A percentile compares a stretch with the other conserved stretches of the same genome.
These are phyloP conservation scores for Albizia julibrissin DNA, from an alignment of 306 rosid genomes.

Conservation along the genomic window DNA sequence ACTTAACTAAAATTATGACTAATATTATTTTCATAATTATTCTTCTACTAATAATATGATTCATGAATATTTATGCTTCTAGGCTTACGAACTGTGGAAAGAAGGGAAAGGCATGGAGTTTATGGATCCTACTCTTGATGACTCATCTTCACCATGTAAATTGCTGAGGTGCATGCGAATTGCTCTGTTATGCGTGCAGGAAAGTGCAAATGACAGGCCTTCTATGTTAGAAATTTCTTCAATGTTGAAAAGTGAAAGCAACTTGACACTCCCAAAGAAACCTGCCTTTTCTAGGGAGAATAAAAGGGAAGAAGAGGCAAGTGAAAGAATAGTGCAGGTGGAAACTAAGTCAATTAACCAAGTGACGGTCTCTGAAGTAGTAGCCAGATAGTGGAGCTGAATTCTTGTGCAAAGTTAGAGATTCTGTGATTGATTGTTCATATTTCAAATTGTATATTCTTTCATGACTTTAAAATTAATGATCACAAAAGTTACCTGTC, in stretches of 20 bases:
- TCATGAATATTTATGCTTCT: not conserved
- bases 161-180: constrained; percentile 40
- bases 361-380: not conserved
- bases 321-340: not conserved
- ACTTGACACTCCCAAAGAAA: not conserved
- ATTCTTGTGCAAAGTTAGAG: not conserved
- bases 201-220: not conserved
- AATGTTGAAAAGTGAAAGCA: not conserved
- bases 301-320: not conserved
- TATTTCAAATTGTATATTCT: not conserved
- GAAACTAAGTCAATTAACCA: constrained; percentile 1
- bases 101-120: constrained; percentile 37
- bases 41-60: not conserved
- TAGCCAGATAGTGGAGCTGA: not conserved
- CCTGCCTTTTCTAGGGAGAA: constrained; percentile 15
- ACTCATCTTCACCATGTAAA: constrained; percentile 32
- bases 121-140: constrained; percentile 40
- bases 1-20: not conserved
- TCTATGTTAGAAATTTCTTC: constrained; percentile 1
- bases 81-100: constrained; percentile 42
- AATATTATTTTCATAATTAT: not conserved
- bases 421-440: not conserved
- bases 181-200: not conserved
- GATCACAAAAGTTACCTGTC: not conserved
- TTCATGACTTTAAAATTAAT: not conserved